phyloP scores from a whole-genome alignment of 2,329 filamentous ascomycete species.

The Achaetomium macrosporum region DNA sequence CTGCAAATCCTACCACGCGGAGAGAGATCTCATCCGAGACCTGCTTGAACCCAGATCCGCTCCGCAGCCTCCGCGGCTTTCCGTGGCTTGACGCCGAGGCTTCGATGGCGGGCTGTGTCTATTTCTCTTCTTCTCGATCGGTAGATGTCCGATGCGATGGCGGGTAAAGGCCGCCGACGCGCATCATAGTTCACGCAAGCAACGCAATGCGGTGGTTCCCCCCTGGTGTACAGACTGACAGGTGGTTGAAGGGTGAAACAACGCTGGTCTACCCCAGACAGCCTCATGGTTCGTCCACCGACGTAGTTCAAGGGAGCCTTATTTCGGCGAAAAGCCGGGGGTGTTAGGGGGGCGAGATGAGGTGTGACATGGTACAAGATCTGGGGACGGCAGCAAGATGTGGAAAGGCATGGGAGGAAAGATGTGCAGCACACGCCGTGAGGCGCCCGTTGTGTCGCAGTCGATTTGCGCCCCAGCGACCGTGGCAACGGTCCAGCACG shows the following conservation, averaged over 20 bases:
- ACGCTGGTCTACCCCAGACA: slow-evolving; percentile 14
- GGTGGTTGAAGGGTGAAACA: slow-evolving; percentile 22
- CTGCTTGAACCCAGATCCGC: slow-evolving; percentile 9
- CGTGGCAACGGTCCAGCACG: slow-evolving; percentile 16
- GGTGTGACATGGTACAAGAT: slow-evolving; percentile 49
- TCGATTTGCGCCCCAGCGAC: slow-evolving; percentile 13
- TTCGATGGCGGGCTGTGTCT: background rate
- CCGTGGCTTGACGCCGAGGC: slow-evolving; percentile 3
- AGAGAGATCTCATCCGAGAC: slow-evolving; percentile 13
- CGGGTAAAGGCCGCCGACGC: background rate
- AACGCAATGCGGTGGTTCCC: slow-evolving; percentile 7
- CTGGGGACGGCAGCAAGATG: slow-evolving; percentile 34
- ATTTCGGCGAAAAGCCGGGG: slow-evolving; percentile 26
- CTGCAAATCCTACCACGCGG: background rate
- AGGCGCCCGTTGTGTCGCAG: slow-evolving; percentile 24
- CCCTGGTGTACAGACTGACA: slow-evolving; percentile 12
- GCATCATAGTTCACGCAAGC: slow-evolving; percentile 12
- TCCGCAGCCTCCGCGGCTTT: background rate
- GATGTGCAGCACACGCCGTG: slow-evolving; percentile 27
- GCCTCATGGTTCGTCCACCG: slow-evolving; percentile 21
- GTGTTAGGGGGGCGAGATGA: slow-evolving; percentile 27
- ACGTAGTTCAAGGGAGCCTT: slow-evolving; percentile 19
- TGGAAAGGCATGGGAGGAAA: slow-evolving; percentile 27
- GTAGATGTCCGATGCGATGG: slow-evolving; percentile 3
- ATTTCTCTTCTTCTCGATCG: background rate